Percentiles rank a stretch among this genome's conserved stretches.
Conservation (phyloP, 768 basidiomycete species). For the Leccinum rimulosum region DNA sequence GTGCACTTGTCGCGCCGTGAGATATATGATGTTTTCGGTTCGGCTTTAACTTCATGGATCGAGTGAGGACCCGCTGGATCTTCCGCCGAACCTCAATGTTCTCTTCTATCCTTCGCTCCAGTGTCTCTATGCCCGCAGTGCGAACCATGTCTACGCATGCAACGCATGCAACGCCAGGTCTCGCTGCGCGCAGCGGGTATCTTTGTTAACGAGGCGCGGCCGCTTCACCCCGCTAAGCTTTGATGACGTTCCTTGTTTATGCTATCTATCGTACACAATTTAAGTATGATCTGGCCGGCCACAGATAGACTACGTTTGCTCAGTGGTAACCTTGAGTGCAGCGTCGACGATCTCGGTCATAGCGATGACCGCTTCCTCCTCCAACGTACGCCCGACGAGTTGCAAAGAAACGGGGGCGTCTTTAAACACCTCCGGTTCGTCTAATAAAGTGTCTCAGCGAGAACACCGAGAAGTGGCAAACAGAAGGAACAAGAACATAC, state of each 20-base stretch:
- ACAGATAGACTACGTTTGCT: too few relatives aligned
- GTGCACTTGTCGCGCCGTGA: constrained; percentile 4
- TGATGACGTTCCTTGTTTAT: too few relatives aligned
- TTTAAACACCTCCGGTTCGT: constrained; percentile 52
- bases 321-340: constrained; percentile 39
- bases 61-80: constrained; percentile 3
- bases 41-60: too few relatives aligned
- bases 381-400: constrained; percentile 63
- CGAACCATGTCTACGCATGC: constrained; percentile 40
- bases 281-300: too few relatives aligned
- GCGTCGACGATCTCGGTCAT: constrained; percentile 65
- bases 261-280: too few relatives aligned
- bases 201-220: too few relatives aligned
- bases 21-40: background rate
- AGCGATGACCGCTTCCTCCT: constrained; percentile 72
- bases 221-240: too few relatives aligned
- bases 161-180: constrained; percentile 37
- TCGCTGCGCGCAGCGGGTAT: too few relatives aligned
- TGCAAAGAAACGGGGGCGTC: constrained; percentile 68
- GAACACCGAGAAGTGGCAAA: background rate
- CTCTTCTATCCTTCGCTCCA: constrained; percentile 11
- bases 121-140: background rate
- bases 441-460: constrained; percentile 32
- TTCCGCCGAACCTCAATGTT: constrained; percentile 19
- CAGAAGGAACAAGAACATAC: constrained; percentile 35